These are phyloP conservation scores for Fraxinus quadrangulata DNA, from an alignment of 257 asterid genomes.

Conservation along the genomic window DNA sequence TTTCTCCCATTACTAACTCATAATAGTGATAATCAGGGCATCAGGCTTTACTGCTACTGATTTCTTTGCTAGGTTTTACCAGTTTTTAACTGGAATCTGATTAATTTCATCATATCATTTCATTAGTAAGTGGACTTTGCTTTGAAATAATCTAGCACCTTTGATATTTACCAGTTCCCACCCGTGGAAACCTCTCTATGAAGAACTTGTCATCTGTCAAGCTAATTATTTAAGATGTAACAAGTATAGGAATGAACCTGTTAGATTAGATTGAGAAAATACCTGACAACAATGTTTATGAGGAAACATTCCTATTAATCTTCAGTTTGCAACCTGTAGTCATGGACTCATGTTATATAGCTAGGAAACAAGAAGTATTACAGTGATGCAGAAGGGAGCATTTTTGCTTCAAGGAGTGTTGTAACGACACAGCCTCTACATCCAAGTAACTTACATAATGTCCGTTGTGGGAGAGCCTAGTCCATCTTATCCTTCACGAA, in stretches of 20 bases:
- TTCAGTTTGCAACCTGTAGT: neutral
- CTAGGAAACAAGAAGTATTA: neutral
- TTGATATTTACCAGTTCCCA: neutral
- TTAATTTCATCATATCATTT: neutral
- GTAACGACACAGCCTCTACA: neutral
- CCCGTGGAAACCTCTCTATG: neutral
- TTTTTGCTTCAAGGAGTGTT: neutral
- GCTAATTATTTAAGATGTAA: neutral
- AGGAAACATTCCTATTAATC: neutral
- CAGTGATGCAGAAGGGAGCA: neutral
- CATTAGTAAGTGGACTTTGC: neutral
- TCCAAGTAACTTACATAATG: too few species aligned
- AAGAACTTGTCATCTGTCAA: neutral
- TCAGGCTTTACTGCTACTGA: neutral
- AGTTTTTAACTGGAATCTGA: neutral
- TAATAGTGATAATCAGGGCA: neutral
- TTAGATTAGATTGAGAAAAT: neutral
- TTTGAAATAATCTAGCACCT: neutral
- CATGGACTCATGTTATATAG: neutral
- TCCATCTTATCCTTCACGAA: too few species aligned
- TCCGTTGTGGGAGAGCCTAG: too few species aligned
- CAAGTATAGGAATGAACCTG: neutral
- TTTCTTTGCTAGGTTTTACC: neutral
- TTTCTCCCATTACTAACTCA: neutral
- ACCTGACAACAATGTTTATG: neutral